phyloP scores from a whole-genome alignment of 1,284 basidiomycete genomes.

The Pisolithus thermaeus region DNA sequence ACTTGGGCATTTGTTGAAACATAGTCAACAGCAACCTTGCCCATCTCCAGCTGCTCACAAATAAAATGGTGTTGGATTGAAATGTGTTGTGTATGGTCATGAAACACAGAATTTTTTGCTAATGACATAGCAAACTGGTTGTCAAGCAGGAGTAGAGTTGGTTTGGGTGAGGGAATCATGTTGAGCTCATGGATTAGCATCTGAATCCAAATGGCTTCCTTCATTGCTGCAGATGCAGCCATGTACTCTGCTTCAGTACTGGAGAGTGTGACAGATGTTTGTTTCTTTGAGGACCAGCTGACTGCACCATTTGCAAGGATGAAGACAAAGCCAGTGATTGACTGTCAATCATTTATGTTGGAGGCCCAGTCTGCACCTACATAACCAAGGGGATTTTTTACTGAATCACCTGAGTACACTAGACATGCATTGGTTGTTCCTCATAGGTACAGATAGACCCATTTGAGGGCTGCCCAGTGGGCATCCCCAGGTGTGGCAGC shows the following conservation, averaged over 20 bases:
- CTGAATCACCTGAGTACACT: slow-evolving; percentile 14
- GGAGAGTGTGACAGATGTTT: slow-evolving; percentile 25
- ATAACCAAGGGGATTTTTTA: slow-evolving; percentile 12
- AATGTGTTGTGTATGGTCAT: slow-evolving; percentile 29
- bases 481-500: neutral
- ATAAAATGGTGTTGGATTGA: slow-evolving; percentile 27
- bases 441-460: slow-evolving; percentile 16
- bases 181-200: neutral
- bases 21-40: neutral
- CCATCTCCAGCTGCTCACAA: slow-evolving; percentile 19
- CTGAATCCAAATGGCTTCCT: slow-evolving; percentile 2
- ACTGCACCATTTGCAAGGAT: neutral
- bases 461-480: neutral
- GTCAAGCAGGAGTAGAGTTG: slow-evolving; percentile 20
- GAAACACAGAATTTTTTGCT: slow-evolving; percentile 20
- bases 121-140: slow-evolving; percentile 28
- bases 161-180: neutral
- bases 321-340: neutral
- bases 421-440: slow-evolving; percentile 17
- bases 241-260: slow-evolving; percentile 33
- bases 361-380: slow-evolving; percentile 27
- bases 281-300: slow-evolving; percentile 23
- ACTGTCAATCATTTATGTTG: neutral
- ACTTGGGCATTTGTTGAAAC: neutral
- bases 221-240: slow-evolving; percentile 2